These are phyloP conservation scores for Wickerhamiella australiensis DNA, from an alignment of 805 yeast species.

Conservation along the genomic window DNA sequence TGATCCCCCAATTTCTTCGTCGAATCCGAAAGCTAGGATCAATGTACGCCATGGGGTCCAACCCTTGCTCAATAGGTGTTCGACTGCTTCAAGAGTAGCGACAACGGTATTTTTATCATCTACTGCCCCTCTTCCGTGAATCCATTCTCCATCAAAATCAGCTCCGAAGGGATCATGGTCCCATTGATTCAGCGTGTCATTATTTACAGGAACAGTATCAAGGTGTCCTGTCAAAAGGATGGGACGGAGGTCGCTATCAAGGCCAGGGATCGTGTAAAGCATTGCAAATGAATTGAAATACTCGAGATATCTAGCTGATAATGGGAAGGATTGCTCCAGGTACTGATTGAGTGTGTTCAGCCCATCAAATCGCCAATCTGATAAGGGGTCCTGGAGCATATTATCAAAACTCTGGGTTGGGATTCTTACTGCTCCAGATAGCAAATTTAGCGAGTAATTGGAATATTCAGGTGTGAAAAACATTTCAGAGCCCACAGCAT, in stretches of 20 bases:
- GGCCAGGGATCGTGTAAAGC: conserved; percentile 52
- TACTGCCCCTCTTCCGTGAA: conserved; percentile 69
- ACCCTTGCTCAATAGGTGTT: conserved; percentile 39
- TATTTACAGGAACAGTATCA: conserved; percentile 69
- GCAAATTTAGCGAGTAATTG: conserved; percentile 13
- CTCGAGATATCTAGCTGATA: conserved; percentile 33
- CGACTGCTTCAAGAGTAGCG: conserved; percentile 56
- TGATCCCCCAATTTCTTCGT: conserved; percentile 61
- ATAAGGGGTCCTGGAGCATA: conserved; percentile 33
- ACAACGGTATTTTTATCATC: conserved; percentile 65
- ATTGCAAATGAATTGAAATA: conserved; percentile 52
- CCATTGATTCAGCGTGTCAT: conserved; percentile 47
- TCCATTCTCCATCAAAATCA: conserved; percentile 47
- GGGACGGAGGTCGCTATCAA: conserved; percentile 42
- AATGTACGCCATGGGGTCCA: conserved; percentile 51
- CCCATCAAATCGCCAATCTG: conserved; percentile 39
- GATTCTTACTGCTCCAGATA: conserved; percentile 44
- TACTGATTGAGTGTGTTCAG: conserved; percentile 42
- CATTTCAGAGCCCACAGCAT: conserved; percentile 10
- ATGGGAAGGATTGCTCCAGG: conserved; percentile 45
- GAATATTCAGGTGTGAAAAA: conserved; percentile 12
- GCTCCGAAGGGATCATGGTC: conserved; percentile 54
- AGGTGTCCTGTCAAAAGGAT: conserved; percentile 61
- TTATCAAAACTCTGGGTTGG: conserved; percentile 56
- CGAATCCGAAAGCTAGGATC: conserved; percentile 59